Evolutionary conservation across 73 alveolate genomes (phyloP).

Genomic region (Paramecium pentaurelia): DNA sequence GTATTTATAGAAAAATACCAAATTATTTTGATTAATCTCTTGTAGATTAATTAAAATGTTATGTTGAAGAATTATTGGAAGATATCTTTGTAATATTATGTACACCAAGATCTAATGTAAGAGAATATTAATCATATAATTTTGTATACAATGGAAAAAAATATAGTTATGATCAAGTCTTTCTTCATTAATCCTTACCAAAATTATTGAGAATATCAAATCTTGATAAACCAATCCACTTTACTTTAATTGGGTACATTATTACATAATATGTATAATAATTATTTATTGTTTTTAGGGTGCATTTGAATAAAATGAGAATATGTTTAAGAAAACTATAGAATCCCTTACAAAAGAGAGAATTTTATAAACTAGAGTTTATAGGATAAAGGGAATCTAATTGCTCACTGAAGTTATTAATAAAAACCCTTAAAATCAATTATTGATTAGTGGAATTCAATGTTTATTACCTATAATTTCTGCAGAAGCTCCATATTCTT

Average conservation of each 20-base stretch:
- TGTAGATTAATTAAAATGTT: background rate
- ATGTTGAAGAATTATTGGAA: background rate
- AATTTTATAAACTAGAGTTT: background rate
- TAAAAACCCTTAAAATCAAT: background rate
- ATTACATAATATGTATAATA: background rate
- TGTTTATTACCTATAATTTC: background rate
- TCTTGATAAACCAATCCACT: background rate
- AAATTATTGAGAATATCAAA: background rate
- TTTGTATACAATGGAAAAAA: slow-evolving; percentile 25
- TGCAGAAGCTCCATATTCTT: background rate
- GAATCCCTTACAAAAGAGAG: background rate
- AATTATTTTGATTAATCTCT: background rate
- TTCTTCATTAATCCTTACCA: slow-evolving; percentile 1
- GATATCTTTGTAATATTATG: slow-evolving; percentile 1
- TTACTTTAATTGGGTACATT: background rate
- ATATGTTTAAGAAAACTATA: background rate
- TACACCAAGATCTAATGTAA: slow-evolving; percentile 2
- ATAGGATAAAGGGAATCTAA: background rate
- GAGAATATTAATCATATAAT: background rate
- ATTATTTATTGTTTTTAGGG: background rate
- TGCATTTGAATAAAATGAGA: background rate
- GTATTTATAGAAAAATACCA: background rate
- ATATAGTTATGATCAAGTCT: background rate
- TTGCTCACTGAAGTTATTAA: background rate
- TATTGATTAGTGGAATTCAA: background rate